A percentile compares a stretch with the other conserved stretches of the same genome.
Evolutionary conservation across 305 asterid genomes (phyloP).

Genomic region (Fraxinus sp.): DNA sequence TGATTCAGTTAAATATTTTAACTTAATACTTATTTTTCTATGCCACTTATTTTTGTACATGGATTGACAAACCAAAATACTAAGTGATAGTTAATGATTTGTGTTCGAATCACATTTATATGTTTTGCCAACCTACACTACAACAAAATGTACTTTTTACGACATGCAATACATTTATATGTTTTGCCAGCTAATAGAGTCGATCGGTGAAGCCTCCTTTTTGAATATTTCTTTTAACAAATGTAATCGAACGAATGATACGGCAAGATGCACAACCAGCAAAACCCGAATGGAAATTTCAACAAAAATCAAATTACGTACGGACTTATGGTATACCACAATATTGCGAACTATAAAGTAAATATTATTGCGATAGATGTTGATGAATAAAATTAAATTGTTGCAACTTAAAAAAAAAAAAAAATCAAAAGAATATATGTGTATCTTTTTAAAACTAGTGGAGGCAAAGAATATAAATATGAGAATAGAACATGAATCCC

Average conservation of each 20-base stretch:
- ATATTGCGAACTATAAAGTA: neutral
- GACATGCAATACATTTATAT: too few species aligned
- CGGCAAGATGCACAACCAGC: neutral
- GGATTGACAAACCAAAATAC: neutral
- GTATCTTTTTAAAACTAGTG: neutral
- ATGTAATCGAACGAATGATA: neutral
- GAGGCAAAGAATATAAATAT: neutral
- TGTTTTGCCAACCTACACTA: too few species aligned
- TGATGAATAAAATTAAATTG: neutral
- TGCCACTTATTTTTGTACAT: neutral
- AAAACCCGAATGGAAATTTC: neutral
- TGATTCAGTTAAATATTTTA: too few species aligned
- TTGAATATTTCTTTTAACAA: too few species aligned
- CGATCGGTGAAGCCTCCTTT: neutral
- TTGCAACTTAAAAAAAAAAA: neutral
- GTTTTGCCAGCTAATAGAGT: neutral
- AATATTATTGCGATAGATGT: neutral
- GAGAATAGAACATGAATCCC: conserved; percentile 6
- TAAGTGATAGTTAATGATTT: neutral
- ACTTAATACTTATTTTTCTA: neutral
- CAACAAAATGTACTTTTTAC: too few species aligned
- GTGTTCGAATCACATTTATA: neutral
- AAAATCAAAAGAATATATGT: neutral
- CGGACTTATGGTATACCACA: neutral
- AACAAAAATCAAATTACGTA: neutral